These are phyloP conservation scores for Schoenoplectus tabernaemontani DNA, from an alignment of 202 grass and related monocot species.

Conservation along the genomic window DNA sequence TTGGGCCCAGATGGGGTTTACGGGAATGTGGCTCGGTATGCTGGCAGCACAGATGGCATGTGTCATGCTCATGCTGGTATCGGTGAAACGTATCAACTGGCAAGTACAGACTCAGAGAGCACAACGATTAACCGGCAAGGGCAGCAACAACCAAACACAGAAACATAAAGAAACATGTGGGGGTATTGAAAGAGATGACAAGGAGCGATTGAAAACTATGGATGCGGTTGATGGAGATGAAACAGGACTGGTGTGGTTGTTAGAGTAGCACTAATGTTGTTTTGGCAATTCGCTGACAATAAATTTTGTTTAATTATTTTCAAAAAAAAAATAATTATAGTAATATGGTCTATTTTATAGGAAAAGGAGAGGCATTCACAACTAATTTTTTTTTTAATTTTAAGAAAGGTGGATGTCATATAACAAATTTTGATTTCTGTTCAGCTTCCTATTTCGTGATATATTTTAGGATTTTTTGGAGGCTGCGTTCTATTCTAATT, in stretches of 20 bases:
- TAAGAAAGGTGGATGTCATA: not conserved
- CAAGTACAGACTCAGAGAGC: conserved; percentile 47
- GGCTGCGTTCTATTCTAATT: not conserved
- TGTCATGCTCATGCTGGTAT: conserved; percentile 51
- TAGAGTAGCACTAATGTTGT: not conserved
- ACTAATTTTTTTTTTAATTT: not conserved
- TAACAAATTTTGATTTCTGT: not conserved
- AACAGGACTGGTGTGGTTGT: conserved; percentile 6
- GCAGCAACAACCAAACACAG: not conserved
- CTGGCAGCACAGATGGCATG: conserved; percentile 70
- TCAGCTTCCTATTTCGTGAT: not conserved
- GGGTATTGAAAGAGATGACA: not conserved
- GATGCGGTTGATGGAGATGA: conserved; percentile 4
- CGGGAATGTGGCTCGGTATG: conserved; percentile 77
- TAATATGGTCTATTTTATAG: not conserved
- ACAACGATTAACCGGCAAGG: conserved; percentile 43
- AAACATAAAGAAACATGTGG: not conserved
- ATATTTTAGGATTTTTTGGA: not conserved
- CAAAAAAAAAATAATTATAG: not conserved
- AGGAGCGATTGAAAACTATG: not conserved
- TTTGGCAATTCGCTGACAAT: conserved; percentile 14
- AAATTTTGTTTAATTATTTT: not conserved
- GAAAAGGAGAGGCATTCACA: not conserved
- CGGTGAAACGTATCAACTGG: conserved; percentile 52
- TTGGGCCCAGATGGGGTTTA: conserved; percentile 44